These are phyloP conservation scores for Phytophthora sansomeana DNA, from an alignment of 352 stramenopile species.

Conservation along the genomic window DNA sequence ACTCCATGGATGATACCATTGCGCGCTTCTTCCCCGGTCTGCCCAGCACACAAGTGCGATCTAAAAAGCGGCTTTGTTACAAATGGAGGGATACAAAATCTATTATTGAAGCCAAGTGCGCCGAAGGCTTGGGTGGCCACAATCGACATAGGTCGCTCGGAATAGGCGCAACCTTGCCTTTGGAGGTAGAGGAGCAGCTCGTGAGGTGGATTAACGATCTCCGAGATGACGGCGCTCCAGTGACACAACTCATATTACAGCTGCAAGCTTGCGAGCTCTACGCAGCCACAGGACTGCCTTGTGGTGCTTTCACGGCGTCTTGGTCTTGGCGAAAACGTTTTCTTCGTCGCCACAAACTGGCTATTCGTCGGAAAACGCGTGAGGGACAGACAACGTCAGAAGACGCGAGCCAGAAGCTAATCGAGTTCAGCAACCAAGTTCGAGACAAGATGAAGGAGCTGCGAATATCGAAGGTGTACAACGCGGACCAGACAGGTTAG, in stretches of 20 bases:
- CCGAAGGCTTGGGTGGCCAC: too few relatives aligned
- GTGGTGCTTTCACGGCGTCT: slow-evolving; percentile 2
- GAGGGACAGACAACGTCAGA: slow-evolving; percentile 12
- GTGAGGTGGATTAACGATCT: slow-evolving; percentile 10
- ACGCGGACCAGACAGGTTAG: slow-evolving; percentile 16
- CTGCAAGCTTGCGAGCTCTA: slow-evolving; percentile 15
- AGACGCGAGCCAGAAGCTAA: background rate
- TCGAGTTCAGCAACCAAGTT: background rate
- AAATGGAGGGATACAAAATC: too few relatives aligned
- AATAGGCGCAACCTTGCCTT: background rate
- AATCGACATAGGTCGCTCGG: too few relatives aligned
- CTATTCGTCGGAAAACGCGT: slow-evolving; percentile 8
- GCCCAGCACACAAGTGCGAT: too few relatives aligned
- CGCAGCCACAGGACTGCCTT: background rate
- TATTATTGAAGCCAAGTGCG: too few relatives aligned
- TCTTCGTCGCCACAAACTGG: slow-evolving; percentile 13
- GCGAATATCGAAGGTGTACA: background rate
- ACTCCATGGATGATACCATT: too few relatives aligned
- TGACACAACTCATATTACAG: slow-evolving; percentile 13
- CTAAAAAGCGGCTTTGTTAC: too few relatives aligned
- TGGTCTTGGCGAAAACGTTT: slow-evolving; percentile 26
- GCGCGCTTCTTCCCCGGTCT: too few relatives aligned
- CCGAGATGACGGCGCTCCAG: slow-evolving; percentile 4
- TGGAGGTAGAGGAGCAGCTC: slow-evolving; percentile 8
- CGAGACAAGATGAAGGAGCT: slow-evolving; percentile 11